Evolutionary conservation across 768 basidiomycete species (phyloP), one percentile per base, ranked within the genome.

Genomic region (Rubroboletus pulcherrimus): DNA sequence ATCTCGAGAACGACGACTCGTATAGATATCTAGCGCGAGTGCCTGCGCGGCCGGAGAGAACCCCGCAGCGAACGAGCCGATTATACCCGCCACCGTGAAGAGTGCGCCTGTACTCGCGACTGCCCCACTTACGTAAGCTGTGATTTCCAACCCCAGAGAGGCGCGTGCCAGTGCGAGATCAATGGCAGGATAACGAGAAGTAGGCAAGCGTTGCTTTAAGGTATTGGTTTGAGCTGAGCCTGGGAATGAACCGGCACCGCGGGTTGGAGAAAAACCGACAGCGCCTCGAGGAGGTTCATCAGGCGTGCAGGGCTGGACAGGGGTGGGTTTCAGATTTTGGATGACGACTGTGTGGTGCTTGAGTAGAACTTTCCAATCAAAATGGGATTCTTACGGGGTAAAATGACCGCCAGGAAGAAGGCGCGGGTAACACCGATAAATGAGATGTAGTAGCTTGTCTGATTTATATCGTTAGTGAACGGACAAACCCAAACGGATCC

Each of bases 391-490:
- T 57, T 68, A 90, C 89, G 15, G 10, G 90, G 90, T 6, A 91
- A 69, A 34, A 88, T 63, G 15, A 80, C 43, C 2, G 81, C 72
- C 57, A 91, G 70, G 62, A 80, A 79, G 2, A 81, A 4, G 0
- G 87, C 86, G 4, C 87, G 78, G 1, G 75, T 65, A 33, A 72
- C 72, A 7, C 84, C 83, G 10, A 83, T 64, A 11, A 80, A 61
- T 54, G 82, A 86, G 11, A 89, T 62, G 74, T 78, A 90, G 63
- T 90, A 90, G n/a, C 87, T 87, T n/a, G 85, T 66, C 89, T 90
- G 53, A 29, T 44, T 30, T 12, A 41, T 5, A 10, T 41, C 17
- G 53, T 51, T 49, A 56, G 45, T 29, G 24, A 33, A 45, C 0
- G 19, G 39, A n/a, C 39, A 29, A 43, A 56, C n/a, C 21, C 17